Evolutionary conservation across 345 rosid genomes (phyloP).

Genomic region (Gynandropsis gynandra): DNA sequence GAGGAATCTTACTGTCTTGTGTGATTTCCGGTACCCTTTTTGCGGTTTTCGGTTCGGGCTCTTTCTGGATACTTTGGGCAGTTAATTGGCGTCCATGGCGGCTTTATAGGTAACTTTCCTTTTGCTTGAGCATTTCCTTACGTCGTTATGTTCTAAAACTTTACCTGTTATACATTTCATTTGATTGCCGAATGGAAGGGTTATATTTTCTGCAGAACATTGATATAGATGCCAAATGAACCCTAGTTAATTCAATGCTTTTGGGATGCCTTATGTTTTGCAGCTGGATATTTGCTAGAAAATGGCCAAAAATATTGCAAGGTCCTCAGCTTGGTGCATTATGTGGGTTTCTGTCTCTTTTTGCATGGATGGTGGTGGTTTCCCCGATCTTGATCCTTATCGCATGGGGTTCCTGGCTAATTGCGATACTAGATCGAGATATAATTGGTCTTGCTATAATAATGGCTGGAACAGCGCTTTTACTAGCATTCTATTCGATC

Average conservation of each 20-base stretch:
- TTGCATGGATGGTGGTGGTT: conserved; percentile 72
- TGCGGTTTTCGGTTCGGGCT: conserved; percentile 59
- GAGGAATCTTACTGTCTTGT: conserved; percentile 58
- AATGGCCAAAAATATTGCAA: conserved; percentile 84
- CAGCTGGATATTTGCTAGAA: conserved; percentile 99
- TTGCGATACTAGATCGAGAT: conserved; percentile 65
- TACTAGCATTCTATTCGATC: conserved; percentile 93
- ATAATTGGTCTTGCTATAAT: conserved; percentile 90
- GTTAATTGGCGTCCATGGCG: conserved; percentile 99
- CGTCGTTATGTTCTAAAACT: conserved; percentile 3
- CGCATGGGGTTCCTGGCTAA: conserved; percentile 85
- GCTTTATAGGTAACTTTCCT: conserved; percentile 63
- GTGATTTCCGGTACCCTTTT: conserved; percentile 82
- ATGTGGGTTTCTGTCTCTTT: conserved; percentile 61
- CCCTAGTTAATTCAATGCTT: conserved; percentile 7
- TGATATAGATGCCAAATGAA: not conserved
- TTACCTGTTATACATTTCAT: not conserved
- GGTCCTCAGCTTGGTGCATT: conserved; percentile 76
- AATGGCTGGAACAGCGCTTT: conserved; percentile 96
- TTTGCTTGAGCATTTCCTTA: not conserved
- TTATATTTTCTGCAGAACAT: conserved; percentile 1
- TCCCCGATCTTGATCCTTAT: conserved; percentile 82
- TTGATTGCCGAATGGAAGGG: not conserved
- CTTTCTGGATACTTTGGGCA: conserved; percentile 81
- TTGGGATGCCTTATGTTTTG: conserved; percentile 21